Conservation (phyloP, 2,329 filamentous ascomycete genomes). For the Alternaria conjuncta region DNA sequence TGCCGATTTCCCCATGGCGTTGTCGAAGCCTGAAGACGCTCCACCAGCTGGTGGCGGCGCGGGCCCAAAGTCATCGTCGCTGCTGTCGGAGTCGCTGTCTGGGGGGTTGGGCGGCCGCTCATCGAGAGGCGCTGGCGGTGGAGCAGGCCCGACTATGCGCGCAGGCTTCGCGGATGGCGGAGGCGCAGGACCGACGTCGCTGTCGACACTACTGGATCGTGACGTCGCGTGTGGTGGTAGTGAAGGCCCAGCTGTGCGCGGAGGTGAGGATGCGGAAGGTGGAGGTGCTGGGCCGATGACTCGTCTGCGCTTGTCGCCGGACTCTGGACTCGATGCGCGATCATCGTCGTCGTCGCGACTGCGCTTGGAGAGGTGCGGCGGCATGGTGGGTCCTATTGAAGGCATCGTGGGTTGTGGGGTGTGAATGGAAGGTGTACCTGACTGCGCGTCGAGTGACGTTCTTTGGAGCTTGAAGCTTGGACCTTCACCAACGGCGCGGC, state of each 20-base stretch:
- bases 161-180: conserved; percentile 52
- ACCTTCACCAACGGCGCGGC: conserved; percentile 22
- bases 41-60: conserved; percentile 48
- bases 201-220: conserved; percentile 34
- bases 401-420: conserved; percentile 60
- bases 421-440: not conserved
- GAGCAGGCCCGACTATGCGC: conserved; percentile 60
- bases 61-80: conserved; percentile 56
- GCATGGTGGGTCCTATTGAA: conserved; percentile 73
- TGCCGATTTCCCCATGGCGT: conserved; percentile 26
- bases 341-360: conserved; percentile 57
- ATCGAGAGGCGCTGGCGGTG: conserved; percentile 58
- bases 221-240: conserved; percentile 54
- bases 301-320: conserved; percentile 58
- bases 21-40: conserved; percentile 17
- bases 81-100: conserved; percentile 40
- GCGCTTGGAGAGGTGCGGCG: conserved; percentile 66
- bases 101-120: conserved; percentile 53
- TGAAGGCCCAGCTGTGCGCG: conserved; percentile 59
- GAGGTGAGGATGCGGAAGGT: conserved; percentile 42
- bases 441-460: conserved; percentile 17
- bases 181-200: conserved; percentile 41
- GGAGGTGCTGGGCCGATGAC: conserved; percentile 64
- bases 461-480: conserved; percentile 34
- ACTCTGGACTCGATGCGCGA: conserved; percentile 49